Evolutionary conservation across 345 rosid genomes (phyloP), one percentile per base, ranked within the genome.

Genomic region (Conringia planisiliqua): DNA sequence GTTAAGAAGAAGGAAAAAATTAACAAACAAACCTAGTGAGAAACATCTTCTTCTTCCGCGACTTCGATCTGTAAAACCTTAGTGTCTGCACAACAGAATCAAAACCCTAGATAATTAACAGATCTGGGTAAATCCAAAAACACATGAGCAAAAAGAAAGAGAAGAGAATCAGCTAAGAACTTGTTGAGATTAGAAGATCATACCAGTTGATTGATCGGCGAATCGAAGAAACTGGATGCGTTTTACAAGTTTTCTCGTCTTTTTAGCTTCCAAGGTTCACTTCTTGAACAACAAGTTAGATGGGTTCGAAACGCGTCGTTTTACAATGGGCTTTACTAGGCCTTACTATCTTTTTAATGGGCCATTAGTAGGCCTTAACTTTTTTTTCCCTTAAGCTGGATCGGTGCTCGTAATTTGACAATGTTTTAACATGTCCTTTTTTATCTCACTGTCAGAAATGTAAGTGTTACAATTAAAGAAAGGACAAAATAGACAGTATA

Each of bases 11-110:
- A 1, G 24, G 24, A 17, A 26, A 16, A 27, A 16, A 42, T 13
- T 7, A 7, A 27, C 11, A 52, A 24, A 27, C 12, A 58, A 57
- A 89, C 95, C 95, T 86, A 35, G 95, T 89, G 66, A 89, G 92
- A 66, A 89, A 89, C 91, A 89, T 89, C 33, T 50, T 77, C 74
- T 62, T 43, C 70, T 16, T 32, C 58, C 11, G 38, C 6, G 62
- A 30, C 76, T 74, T 70, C 47, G 77, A 79, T 68, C 81, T 70
- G 65, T 14, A 78, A 73, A 72, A 76, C 78, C 76, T 52, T 44
- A 64, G 24, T 14, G 12, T 29, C 73, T 42, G 17, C 74, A 70
- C 52, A 74, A 35, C 27, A n/a, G 30, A 67, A 67, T 75, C 68
- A 46, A 64, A 70, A 56, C 64, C 77, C 69, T 78, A 71, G 26